phyloP scores from a whole-genome alignment of 805 yeast species.

The Torulaspora delbrueckii region DNA sequence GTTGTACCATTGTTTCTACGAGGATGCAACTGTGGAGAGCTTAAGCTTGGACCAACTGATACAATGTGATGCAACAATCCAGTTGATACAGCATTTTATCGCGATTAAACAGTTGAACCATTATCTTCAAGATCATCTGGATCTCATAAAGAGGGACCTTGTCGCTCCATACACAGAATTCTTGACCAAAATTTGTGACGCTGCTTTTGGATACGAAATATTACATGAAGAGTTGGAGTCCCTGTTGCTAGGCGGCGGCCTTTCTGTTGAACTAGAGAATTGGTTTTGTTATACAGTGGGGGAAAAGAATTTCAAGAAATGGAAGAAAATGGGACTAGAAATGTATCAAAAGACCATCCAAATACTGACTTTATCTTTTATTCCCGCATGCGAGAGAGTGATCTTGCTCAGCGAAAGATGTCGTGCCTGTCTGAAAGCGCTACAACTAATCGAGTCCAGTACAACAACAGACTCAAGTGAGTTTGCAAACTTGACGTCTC shows the following conservation, averaged over 20 bases:
- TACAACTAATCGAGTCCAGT: conserved; percentile 6
- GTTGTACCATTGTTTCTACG: conserved; percentile 9
- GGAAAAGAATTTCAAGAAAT: conserved; percentile 56
- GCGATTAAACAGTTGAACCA: conserved; percentile 13
- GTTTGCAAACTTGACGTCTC: background rate
- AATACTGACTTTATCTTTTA: conserved; percentile 43
- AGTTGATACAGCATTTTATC: conserved; percentile 13
- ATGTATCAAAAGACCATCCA: conserved; percentile 49
- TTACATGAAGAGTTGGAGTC: conserved; percentile 35
- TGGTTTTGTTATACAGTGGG: conserved; percentile 65
- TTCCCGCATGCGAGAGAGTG: conserved; percentile 54
- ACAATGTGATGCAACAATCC: background rate
- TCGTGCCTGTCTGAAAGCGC: conserved; percentile 11
- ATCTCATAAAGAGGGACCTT: conserved; percentile 17
- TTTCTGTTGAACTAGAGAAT: conserved; percentile 22
- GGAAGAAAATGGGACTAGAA: conserved; percentile 47
- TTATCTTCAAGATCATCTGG: conserved; percentile 20
- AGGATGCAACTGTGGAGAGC: conserved; percentile 11
- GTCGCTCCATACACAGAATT: conserved; percentile 23
- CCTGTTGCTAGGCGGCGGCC: conserved; percentile 19
- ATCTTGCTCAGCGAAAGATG: conserved; percentile 36
- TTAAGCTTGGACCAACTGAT: conserved; percentile 9
- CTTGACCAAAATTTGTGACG: conserved; percentile 16
- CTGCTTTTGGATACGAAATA: conserved; percentile 15
- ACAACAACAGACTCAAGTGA: background rate